Conservation (phyloP, 2,329 filamentous ascomycete genomes). For the Ascomycota sp. region DNA sequence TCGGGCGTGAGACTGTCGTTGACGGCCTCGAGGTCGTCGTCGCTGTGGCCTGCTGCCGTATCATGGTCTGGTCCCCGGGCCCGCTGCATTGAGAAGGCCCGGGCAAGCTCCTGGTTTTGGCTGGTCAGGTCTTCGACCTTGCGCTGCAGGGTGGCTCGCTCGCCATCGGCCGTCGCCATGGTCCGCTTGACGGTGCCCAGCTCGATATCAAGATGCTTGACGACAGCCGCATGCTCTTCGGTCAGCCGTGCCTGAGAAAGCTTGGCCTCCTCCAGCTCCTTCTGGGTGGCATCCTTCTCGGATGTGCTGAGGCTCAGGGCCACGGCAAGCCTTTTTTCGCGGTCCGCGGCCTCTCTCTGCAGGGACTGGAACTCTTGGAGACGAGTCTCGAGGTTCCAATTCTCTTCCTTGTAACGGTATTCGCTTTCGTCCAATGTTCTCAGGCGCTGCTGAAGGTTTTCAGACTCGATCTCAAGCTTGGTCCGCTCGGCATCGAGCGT, state of each 20-base stretch:
- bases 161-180: slow-evolving; percentile 53
- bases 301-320: slow-evolving; percentile 43
- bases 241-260: slow-evolving; percentile 52
- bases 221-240: slow-evolving; percentile 55
- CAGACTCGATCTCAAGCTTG: slow-evolving; percentile 59
- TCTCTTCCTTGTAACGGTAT: slow-evolving; percentile 91
- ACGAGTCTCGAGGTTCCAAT: slow-evolving; percentile 89
- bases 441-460: slow-evolving; percentile 57
- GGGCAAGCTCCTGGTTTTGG: slow-evolving; percentile 80
- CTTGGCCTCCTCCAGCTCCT: slow-evolving; percentile 79
- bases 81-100: slow-evolving; percentile 53
- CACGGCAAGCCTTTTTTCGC: slow-evolving; percentile 61
- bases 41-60: slow-evolving; percentile 31
- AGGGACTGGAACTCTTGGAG: slow-evolving; percentile 60
- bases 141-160: slow-evolving; percentile 54
- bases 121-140: slow-evolving; percentile 71
- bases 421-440: slow-evolving; percentile 79
- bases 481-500: slow-evolving; percentile 52
- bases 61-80: slow-evolving; percentile 44
- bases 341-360: slow-evolving; percentile 55
- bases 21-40: slow-evolving; percentile 41
- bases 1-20: slow-evolving; percentile 57
- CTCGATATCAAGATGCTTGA: slow-evolving; percentile 77
- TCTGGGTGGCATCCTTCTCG: slow-evolving; percentile 58
- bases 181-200: slow-evolving; percentile 64